phyloP scores from a whole-genome alignment of 805 yeast genomes.

The Starmerella khaoyaiensis region DNA sequence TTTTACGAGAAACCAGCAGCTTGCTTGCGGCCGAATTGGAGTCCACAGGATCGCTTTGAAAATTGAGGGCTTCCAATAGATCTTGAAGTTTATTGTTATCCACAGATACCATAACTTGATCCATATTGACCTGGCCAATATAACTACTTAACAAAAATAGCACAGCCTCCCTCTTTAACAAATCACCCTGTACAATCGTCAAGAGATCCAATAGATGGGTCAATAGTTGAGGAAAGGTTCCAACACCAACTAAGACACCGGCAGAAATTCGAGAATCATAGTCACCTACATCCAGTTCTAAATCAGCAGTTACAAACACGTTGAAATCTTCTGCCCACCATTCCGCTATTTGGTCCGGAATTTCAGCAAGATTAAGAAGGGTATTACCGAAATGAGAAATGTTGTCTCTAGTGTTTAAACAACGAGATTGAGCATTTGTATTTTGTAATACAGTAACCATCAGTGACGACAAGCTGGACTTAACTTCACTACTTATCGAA shows the following conservation, averaged over 20 bases:
- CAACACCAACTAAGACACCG: constrained; percentile 41
- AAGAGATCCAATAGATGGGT: constrained; percentile 8
- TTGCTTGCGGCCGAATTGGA: neutral
- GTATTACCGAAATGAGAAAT: constrained; percentile 11
- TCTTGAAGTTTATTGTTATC: constrained; percentile 6
- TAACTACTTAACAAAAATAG: constrained; percentile 17
- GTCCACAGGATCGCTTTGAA: too few species aligned
- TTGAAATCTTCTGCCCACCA: constrained; percentile 53
- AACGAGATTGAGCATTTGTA: constrained; percentile 3
- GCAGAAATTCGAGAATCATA: constrained; percentile 48
- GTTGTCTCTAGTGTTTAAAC: constrained; percentile 2
- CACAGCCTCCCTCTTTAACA: constrained; percentile 12
- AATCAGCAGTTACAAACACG: constrained; percentile 55
- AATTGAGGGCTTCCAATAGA: constrained; percentile 9
- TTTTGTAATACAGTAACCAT: constrained; percentile 15
- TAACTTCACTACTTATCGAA: constrained; percentile 8
- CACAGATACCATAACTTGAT: constrained; percentile 5
- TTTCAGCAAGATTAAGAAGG: constrained; percentile 31
- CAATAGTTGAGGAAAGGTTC: constrained; percentile 27
- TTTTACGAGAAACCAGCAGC: constrained; percentile 19
- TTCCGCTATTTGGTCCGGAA: constrained; percentile 34
- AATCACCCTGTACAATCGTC: constrained; percentile 3
- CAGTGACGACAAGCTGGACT: constrained; percentile 16
- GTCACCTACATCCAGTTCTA: constrained; percentile 47
- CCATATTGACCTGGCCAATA: constrained; percentile 18